phyloP scores from a whole-genome alignment of 352 stramenopile genomes.

The Phytophthora hybrid region DNA sequence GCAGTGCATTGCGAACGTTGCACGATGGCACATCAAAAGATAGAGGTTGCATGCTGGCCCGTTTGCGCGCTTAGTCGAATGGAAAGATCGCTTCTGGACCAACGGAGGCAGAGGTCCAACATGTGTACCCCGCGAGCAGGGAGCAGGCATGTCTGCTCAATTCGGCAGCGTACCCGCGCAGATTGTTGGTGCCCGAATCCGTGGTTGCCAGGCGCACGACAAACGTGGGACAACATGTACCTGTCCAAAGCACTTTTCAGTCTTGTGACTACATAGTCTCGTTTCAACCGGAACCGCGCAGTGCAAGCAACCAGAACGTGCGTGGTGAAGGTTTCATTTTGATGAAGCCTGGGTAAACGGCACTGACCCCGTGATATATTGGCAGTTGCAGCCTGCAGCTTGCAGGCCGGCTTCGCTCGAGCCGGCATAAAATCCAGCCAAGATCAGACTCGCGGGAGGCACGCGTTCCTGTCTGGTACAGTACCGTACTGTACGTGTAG shows the following conservation, averaged over 20 bases:
- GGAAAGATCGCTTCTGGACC: constrained; percentile 12
- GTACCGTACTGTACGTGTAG: neutral
- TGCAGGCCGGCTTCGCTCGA: constrained; percentile 15
- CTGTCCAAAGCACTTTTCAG: neutral
- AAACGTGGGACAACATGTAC: neutral
- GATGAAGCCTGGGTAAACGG: constrained; percentile 3
- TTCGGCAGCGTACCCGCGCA: neutral
- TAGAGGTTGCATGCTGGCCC: constrained; percentile 6
- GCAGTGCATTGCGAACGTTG: neutral
- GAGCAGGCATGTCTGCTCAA: neutral
- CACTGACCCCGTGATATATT: constrained; percentile 7
- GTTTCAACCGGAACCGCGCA: neutral
- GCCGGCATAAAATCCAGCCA: constrained; percentile 33
- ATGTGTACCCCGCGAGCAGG: neutral
- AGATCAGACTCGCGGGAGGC: constrained; percentile 12
- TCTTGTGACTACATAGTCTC: neutral
- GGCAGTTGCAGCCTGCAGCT: constrained; percentile 6
- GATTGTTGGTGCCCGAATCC: neutral
- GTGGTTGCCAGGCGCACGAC: neutral
- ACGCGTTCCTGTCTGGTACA: neutral
- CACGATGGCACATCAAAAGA: constrained; percentile 9
- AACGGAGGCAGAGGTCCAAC: neutral
- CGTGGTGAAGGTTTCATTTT: neutral
- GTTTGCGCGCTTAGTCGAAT: constrained; percentile 26
- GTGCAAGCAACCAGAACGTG: neutral